Evolutionary conservation across 768 basidiomycete genomes (phyloP), one percentile per base, ranked within the genome.

Genomic region (Xerocomus potaroensis): DNA sequence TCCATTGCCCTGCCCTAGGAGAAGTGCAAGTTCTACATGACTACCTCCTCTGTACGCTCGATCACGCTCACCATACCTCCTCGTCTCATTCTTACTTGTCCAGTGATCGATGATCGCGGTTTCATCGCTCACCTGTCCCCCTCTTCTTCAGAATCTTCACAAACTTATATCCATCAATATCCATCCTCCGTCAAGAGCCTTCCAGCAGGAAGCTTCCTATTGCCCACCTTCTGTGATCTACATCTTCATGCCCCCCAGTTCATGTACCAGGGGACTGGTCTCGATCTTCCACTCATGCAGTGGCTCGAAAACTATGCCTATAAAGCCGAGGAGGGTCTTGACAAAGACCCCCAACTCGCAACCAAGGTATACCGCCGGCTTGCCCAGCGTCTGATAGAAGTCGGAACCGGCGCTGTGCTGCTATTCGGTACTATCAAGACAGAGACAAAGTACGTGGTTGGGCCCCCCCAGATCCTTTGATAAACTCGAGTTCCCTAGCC

Each of bases 161-260:
- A 60, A 27, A 43, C 60, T 21, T 52, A 72, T 15, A 48, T 76
- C 19, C 37, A 57, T 26, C 49, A 55, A 8, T 37, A 55, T 15
- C 45, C 5, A 7, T 46, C 53, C 16, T 51, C 50, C 12, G 39
- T 49, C 19, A 58, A 69, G 31, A 59, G 51, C 5, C 58, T 86
- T 11, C 77, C 78, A 3, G 24, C 45, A 8, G 81, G 81, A n/a
- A 74, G 69, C 43, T 89, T 92, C 58, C 47, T 92, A 33, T 52
- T 87, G n/a, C 88, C 91, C 2, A 79, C 82, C 0, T 93, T 91
- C 64, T 81, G 78, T 47, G 91, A 93, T 63, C 72, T 90, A 5
- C 91, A 93, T 59, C 73, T 92, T 0, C 91, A 94, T 61, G 90
- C 91, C 0, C 88, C 91, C 1, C 92, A 94, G 60, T 92, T 87